Evolutionary conservation across 2,329 filamentous ascomycete genomes (phyloP), one percentile per base, ranked within the genome.

Genomic region (Alternaria sp.): DNA sequence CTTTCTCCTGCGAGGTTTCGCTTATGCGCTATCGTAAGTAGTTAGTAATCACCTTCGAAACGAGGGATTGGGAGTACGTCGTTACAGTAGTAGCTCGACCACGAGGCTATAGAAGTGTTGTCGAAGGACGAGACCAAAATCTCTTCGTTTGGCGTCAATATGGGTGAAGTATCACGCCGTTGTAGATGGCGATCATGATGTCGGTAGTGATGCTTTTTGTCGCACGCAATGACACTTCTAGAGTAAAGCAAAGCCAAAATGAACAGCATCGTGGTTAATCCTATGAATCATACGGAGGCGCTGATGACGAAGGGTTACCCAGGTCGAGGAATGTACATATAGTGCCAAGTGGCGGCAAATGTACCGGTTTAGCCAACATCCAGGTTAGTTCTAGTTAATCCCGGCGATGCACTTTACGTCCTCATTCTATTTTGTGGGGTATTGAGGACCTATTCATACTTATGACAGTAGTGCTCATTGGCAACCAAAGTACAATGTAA

Each of bases 91-190:
- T 80, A 78, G 53, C 76, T 75, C 3, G 73, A 75, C 74, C 75
- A 79, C 43, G 66, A 65, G n/a, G 72, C 71, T 47, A 81, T 80
- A 15, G 76, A 76, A 12, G 73, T 77, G 53, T 79, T 79, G 50
- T 80, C 77, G 57, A 82, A 81, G 7, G 79, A 81, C 49, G 77
- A 72, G 50, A 79, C 63, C 25, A 82, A 66, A n/a, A 79, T 65
- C 28, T 76, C 65, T 63, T 82, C 80, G 44, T 80, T 72, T 0
- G 67, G 56, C 20, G 75, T 74, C 45, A 80, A 77, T 8, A 71
- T 63, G 2, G 57, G 67, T 56, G 70, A 69, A 7, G 47, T 65
- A n/a, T 41, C 54, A 26, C 74, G 70, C 55, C 69, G 69, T 47
- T 75, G 74, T 10, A 67, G 30, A 56, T 71, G 68, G n/a, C 60